These are phyloP conservation scores for Polygonum aviculare DNA, from an alignment of 148 eudicot species.

Conservation along the genomic window DNA sequence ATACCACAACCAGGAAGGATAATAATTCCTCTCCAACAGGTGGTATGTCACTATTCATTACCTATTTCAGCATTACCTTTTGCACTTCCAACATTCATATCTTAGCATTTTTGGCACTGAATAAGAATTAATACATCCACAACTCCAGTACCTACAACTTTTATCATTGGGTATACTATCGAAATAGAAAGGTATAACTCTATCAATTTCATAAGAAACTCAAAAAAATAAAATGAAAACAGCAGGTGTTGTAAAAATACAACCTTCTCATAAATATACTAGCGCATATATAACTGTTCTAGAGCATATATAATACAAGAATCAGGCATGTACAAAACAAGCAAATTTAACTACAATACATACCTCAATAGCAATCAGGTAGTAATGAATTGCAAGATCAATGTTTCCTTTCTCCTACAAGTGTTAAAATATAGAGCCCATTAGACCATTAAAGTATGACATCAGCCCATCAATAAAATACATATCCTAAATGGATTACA, in stretches of 20 bases:
- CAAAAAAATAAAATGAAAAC: not conserved
- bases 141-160: not conserved
- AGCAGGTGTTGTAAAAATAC: not conserved
- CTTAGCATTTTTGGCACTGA: not conserved
- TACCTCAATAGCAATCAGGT: slow-evolving; percentile 88
- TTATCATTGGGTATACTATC: not conserved
- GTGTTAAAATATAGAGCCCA: not conserved
- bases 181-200: not conserved
- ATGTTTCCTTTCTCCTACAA: slow-evolving; percentile 86
- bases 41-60: not conserved
- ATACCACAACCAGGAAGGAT: not conserved
- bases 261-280: not conserved
- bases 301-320: not conserved
- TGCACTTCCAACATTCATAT: not conserved
- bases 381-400: slow-evolving; percentile 83
- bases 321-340: not conserved
- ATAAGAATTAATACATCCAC: not conserved
- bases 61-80: not conserved
- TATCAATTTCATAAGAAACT: not conserved
- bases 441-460: not conserved
- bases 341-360: not conserved
- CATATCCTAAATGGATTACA: not conserved
- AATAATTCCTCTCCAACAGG: not conserved
- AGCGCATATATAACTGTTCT: not conserved
- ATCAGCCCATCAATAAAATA: not conserved